These are phyloP conservation scores for Collybia nuda DNA, from an alignment of 768 basidiomycete genomes.

Conservation along the genomic window DNA sequence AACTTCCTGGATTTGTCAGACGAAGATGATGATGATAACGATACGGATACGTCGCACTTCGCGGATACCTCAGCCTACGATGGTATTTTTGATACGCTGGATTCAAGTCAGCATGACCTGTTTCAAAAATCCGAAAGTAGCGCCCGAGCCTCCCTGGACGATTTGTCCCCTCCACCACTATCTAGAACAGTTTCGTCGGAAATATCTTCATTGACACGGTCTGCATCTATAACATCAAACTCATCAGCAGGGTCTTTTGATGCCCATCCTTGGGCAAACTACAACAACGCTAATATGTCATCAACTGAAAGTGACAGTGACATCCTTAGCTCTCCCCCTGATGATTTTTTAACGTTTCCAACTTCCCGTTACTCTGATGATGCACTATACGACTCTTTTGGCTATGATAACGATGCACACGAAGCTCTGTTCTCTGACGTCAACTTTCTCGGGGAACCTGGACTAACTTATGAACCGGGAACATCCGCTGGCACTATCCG, in stretches of 20 bases:
- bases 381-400: conserved; percentile 18
- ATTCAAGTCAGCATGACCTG: conserved; percentile 7
- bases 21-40: conserved; percentile 12
- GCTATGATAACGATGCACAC: conserved; percentile 3
- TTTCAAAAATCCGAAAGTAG: conserved; percentile 6
- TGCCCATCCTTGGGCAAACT: conserved; percentile 13
- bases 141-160: conserved; percentile 15
- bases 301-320: conserved; percentile 26
- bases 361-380: conserved; percentile 16
- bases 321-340: conserved; percentile 21
- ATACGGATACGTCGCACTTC: neutral
- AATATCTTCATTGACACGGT: conserved; percentile 39
- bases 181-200: conserved; percentile 28
- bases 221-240: conserved; percentile 36
- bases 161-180: conserved; percentile 23
- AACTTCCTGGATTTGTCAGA: conserved; percentile 21
- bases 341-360: conserved; percentile 20
- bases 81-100: conserved; percentile 1
- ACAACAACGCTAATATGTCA: conserved; percentile 15
- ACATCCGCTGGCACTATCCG: conserved; percentile 46
- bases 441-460: conserved; percentile 13
- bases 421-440: conserved; percentile 11
- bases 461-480: conserved; percentile 36
- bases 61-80: neutral
- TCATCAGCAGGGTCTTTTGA: conserved; percentile 30